Percentiles rank a stretch among this genome's conserved stretches.
phyloP scores from a whole-genome alignment of 345 rosid genomes.

The Eucalyptus globulus region DNA sequence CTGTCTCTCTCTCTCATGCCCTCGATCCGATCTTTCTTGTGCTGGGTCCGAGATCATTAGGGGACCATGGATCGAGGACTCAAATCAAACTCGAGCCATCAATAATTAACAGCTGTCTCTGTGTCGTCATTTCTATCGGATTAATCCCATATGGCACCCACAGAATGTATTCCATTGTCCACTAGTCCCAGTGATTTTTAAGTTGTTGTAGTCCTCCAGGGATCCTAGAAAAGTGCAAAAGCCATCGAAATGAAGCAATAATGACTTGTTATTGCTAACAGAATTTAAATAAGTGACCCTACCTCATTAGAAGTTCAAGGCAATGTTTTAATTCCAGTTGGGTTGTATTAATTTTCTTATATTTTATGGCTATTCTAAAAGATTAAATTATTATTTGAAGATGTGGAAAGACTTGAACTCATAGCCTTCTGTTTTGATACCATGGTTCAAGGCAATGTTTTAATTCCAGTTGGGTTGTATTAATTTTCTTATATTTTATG shows the following conservation, averaged over 20 bases:
- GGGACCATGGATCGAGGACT: neutral
- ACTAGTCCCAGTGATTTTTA: neutral
- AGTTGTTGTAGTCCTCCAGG: neutral
- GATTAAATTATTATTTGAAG: too few species aligned
- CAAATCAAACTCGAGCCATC: neutral
- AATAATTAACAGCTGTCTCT: neutral
- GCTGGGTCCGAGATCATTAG: neutral
- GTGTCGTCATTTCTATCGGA: neutral
- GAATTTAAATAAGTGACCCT: too few species aligned
- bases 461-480: too few species aligned
- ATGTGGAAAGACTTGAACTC: accelerated
- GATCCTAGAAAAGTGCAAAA: neutral
- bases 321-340: neutral
- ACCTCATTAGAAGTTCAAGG: neutral
- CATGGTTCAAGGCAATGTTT: too few species aligned
- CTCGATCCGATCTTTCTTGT: neutral
- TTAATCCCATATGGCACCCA: accelerated
- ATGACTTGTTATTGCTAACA: too few species aligned
- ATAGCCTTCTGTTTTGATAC: accelerated
- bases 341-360: accelerated
- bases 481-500: too few species aligned
- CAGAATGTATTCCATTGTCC: neutral
- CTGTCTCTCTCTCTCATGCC: neutral
- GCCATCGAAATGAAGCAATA: neutral
- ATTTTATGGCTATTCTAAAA: too few species aligned